These are phyloP conservation scores for Catharanthus roseus DNA, from an alignment of 257 asterid species.

Conservation along the genomic window DNA sequence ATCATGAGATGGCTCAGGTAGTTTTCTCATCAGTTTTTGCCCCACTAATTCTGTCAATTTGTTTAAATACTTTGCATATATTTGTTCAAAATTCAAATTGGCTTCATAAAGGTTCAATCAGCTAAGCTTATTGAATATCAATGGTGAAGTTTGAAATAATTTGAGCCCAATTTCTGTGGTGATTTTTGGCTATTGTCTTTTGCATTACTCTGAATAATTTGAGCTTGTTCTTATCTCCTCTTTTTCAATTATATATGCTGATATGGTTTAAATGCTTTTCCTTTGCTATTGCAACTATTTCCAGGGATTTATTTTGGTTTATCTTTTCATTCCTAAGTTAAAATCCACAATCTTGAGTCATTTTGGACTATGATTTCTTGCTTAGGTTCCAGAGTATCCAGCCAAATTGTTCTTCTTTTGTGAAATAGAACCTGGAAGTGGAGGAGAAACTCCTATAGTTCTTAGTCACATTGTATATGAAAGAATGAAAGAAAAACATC, in stretches of 20 bases:
- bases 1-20: slow-evolving; percentile 18
- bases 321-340: no score
- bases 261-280: background rate
- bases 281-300: background rate
- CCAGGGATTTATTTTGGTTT: background rate
- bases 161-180: background rate
- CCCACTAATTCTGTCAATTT: background rate
- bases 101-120: background rate
- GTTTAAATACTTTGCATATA: background rate
- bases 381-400: slow-evolving; percentile 78
- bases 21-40: background rate
- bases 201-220: background rate
- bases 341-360: no score
- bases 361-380: background rate
- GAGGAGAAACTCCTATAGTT: slow-evolving; percentile 88
- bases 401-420: slow-evolving; percentile 83
- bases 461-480: slow-evolving; percentile 70
- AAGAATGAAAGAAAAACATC: slow-evolving; percentile 61
- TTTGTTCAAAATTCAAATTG: background rate
- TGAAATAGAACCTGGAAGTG: slow-evolving; percentile 67
- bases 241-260: background rate
- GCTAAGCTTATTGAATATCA: background rate
- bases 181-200: background rate
- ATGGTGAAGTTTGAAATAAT: background rate
- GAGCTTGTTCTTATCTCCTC: background rate